A percentile compares a stretch with the other conserved stretches of the same genome.
These are phyloP conservation scores for Candida glucosophila DNA, from an alignment of 1,139 yeast species.

Conservation along the genomic window DNA sequence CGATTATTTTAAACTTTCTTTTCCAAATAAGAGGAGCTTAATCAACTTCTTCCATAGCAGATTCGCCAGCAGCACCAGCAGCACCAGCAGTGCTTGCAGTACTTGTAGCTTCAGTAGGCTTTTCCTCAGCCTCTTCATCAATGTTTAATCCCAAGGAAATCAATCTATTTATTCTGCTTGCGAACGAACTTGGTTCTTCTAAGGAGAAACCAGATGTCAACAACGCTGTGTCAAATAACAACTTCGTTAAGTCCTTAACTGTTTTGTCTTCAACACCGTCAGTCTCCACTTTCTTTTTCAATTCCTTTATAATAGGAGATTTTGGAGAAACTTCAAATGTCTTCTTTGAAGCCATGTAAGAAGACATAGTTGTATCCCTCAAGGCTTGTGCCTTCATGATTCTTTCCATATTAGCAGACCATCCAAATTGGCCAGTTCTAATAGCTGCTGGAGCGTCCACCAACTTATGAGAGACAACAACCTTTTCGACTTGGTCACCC, in stretches of 20 bases:
- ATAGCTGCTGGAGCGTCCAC: conserved; percentile 99
- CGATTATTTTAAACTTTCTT: neutral
- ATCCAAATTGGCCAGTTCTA: conserved; percentile 99
- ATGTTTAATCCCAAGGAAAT: conserved; percentile 97
- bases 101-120: conserved; percentile 22
- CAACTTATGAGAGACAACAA: conserved; percentile 94
- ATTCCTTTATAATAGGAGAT: conserved; percentile 90
- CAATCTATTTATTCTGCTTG: conserved; percentile 96
- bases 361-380: conserved; percentile 97
- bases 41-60: conserved; percentile 99
- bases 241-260: conserved; percentile 93
- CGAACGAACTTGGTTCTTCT: conserved; percentile 97
- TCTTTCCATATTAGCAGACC: conserved; percentile 99
- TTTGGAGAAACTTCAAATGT: conserved; percentile 97
- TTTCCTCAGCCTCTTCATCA: conserved; percentile 70
- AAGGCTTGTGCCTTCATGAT: conserved; percentile 99
- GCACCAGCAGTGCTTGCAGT: conserved; percentile 46
- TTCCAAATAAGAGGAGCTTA: conserved; percentile 22
- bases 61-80: conserved; percentile 68
- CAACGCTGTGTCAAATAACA: conserved; percentile 95
- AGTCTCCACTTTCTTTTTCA: conserved; percentile 91
- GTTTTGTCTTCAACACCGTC: conserved; percentile 98
- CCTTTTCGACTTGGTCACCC: conserved; percentile 99
- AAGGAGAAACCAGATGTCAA: conserved; percentile 97
- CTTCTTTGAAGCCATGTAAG: conserved; percentile 99